A percentile compares a stretch with the other conserved stretches of the same genome.
phyloP scores from a whole-genome alignment of 805 yeast genomes.

The Metschnikowia santaceciliae region DNA sequence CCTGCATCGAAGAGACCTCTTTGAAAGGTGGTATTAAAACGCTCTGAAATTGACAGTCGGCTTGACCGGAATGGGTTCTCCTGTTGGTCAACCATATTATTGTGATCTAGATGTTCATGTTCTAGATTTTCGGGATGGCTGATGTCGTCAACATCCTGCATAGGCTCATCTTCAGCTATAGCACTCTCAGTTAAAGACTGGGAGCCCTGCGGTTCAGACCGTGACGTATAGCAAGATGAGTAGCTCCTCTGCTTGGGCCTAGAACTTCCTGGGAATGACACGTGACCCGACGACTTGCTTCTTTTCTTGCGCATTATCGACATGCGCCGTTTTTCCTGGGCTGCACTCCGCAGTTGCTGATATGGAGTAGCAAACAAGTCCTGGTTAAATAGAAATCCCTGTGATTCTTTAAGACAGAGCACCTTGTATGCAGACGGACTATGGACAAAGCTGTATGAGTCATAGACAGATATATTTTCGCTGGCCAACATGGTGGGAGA shows the following conservation, averaged over 20 bases:
- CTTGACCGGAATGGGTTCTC: background rate
- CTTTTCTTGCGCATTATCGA: slow-evolving; percentile 10
- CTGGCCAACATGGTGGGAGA: slow-evolving; percentile 54
- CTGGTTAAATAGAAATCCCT: slow-evolving; percentile 75
- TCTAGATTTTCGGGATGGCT: no score
- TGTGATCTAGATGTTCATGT: no score
- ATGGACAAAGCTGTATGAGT: slow-evolving; percentile 33
- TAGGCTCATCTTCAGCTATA: slow-evolving; percentile 7
- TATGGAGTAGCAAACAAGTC: slow-evolving; percentile 70
- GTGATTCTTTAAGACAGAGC: slow-evolving; percentile 55
- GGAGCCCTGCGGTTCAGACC: slow-evolving; percentile 5
- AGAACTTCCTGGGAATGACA: background rate
- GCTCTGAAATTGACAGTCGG: slow-evolving; percentile 1
- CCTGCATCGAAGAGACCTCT: background rate
- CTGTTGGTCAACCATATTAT: background rate
- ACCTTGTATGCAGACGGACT: slow-evolving; percentile 27
- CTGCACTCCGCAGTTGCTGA: slow-evolving; percentile 48
- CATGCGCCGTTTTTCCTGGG: slow-evolving; percentile 30
- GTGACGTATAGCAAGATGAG: slow-evolving; percentile 27
- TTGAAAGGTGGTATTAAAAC: background rate
- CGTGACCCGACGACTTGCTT: slow-evolving; percentile 12
- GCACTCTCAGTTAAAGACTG: slow-evolving; percentile 1
- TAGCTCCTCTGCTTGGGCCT: slow-evolving; percentile 23
- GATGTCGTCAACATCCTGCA: slow-evolving; percentile 1
- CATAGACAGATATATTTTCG: slow-evolving; percentile 54